Evolutionary conservation across 129 eudicot genomes (phyloP).

Genomic region (Artemisia argyi): DNA sequence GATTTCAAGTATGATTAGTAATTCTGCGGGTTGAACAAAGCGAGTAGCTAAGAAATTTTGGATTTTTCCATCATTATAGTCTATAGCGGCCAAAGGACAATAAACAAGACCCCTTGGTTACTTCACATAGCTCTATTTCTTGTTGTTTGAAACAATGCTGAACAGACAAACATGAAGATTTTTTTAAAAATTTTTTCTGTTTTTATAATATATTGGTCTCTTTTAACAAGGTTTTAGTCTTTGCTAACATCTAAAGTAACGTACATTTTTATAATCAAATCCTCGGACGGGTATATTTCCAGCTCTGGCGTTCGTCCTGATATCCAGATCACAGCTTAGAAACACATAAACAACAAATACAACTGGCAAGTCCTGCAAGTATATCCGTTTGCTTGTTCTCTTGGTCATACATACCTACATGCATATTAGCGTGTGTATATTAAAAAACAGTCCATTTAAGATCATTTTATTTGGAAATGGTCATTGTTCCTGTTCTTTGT

Average conservation of each 20-base stretch:
- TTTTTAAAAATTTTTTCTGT: not conserved
- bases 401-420: not conserved
- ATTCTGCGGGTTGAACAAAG: not conserved
- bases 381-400: slow-evolving; percentile 6
- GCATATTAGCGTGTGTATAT: not conserved
- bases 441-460: not conserved
- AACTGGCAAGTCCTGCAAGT: not conserved
- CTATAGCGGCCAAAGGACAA: not conserved
- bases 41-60: not conserved
- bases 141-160: not conserved
- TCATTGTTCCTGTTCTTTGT: no score
- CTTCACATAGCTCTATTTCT: slow-evolving; percentile 3
- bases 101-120: not conserved
- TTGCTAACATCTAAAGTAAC: not conserved
- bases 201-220: not conserved
- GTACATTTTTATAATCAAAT: slow-evolving; percentile 6
- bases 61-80: not conserved
- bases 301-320: not conserved
- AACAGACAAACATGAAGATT: not conserved
- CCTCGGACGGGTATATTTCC: not conserved
- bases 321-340: not conserved
- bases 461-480: not conserved
- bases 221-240: no score
- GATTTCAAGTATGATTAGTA: not conserved
- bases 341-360: not conserved